Evolutionary conservation across 495 filamentous ascomycete genomes (phyloP).

Genomic region (Podospora sp.): DNA sequence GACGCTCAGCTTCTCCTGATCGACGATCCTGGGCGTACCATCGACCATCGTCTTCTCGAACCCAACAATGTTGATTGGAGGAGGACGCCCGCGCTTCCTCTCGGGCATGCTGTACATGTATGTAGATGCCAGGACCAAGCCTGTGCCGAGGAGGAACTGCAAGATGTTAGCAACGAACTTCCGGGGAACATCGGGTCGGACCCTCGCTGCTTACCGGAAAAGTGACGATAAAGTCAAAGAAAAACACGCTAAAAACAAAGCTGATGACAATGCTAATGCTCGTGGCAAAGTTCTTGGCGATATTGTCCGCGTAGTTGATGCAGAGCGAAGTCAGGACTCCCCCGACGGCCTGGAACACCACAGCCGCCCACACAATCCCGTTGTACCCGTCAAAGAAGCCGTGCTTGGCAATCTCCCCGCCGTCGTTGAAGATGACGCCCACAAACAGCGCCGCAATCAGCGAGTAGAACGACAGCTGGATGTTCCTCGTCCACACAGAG

Average conservation of each 20-base stretch:
- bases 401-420: conserved; percentile 74
- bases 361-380: conserved; percentile 82
- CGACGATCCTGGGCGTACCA: conserved; percentile 38
- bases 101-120: conserved; percentile 75
- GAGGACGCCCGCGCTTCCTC: conserved; percentile 59
- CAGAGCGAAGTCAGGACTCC: conserved; percentile 82
- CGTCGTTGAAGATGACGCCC: conserved; percentile 84
- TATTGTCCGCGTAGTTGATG: conserved; percentile 85
- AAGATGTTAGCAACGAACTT: conserved; percentile 28
- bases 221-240: conserved; percentile 79
- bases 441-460: conserved; percentile 84
- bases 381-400: conserved; percentile 96
- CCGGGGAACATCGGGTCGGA: too few species aligned
- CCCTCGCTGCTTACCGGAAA: conserved; percentile 58
- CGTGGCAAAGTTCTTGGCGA: conserved; percentile 88
- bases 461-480: conserved; percentile 91
- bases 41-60: conserved; percentile 74
- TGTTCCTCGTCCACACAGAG: conserved; percentile 90
- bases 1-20: conserved; percentile 37
- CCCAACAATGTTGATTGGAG: conserved; percentile 72
- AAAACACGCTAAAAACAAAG: conserved; percentile 77
- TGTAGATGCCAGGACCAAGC: conserved; percentile 74
- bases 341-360: conserved; percentile 78
- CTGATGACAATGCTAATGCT: conserved; percentile 87
- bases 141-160: conserved; percentile 81